Evolutionary conservation across 2,329 filamentous ascomycete species (phyloP), one percentile per base, ranked within the genome.

Genomic region (Trichoderma sp.): DNA sequence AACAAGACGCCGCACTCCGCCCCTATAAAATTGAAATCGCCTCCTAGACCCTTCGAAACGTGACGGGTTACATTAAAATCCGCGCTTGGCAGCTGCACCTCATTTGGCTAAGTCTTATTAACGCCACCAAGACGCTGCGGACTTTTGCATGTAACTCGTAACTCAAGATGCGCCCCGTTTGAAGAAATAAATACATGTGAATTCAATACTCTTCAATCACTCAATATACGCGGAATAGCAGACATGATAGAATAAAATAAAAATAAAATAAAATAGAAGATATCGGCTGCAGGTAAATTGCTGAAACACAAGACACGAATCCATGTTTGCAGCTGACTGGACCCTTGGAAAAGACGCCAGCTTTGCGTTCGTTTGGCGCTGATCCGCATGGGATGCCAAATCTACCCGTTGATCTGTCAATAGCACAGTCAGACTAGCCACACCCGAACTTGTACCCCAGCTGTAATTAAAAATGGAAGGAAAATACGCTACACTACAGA

Each of bases 51-150:
- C 67, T 61, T 69, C 57, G 67, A 69, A 69, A 70, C 58, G 28
- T 30, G 34, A 17, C 23, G 61, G 47, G 68, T 70, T 65, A 66
- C 68, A 70, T 70, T 66, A 68, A 43, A 70, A 70, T 66, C 68
- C 39, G 68, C 32, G 20, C 68, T 69, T 63, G 43, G 43, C 65
- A 68, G 39, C 39, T 61, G 64, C 47, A 53, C 30, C 58, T 55
- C 55, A 36, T 61, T 59, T 68, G 66, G 53, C 53, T 12, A 61
- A 68, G 53, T 61, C 13, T 59, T 32, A 59, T 20, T 28, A 58
- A 68, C 65, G 39, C 23, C 55, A 68, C 53, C 53, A 39, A 15
- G 15, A n/a, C 43, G 50, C 59, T 36, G 20, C 62, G 68, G 43
- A 70, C 67, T 55, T 69, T 59, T 30, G 36, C 1, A 39, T 39